Evolutionary conservation across 192 early-diverging fungal genomes (phyloP).

Genomic region (Piromyces sp.): DNA sequence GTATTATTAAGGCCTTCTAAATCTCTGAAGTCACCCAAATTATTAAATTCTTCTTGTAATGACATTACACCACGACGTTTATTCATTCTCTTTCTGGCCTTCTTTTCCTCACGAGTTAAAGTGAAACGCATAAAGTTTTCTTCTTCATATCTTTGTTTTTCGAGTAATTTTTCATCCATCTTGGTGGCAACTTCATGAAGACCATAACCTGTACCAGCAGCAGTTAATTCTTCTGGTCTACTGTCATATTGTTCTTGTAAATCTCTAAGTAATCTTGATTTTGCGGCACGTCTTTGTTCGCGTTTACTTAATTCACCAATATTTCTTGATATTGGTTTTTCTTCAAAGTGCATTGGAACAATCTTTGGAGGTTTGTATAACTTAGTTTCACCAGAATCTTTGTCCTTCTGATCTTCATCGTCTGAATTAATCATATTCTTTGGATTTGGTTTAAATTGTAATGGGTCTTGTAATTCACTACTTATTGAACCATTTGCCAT

Average conservation of each 20-base stretch:
- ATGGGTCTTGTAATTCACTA: conserved; percentile 42
- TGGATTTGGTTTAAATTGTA: conserved; percentile 83
- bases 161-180: conserved; percentile 36
- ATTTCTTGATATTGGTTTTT: conserved; percentile 47
- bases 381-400: conserved; percentile 23
- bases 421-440: conserved; percentile 21
- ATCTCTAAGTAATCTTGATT: conserved; percentile 71
- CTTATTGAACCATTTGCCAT: conserved; percentile 23
- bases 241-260: conserved; percentile 67
- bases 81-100: conserved; percentile 18
- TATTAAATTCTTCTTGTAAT: conserved; percentile 72
- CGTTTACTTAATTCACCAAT: conserved; percentile 21
- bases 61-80: conserved; percentile 30
- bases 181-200: conserved; percentile 29
- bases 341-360: conserved; percentile 71
- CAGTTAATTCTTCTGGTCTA: conserved; percentile 58
- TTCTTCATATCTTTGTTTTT: conserved; percentile 65
- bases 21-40: conserved; percentile 29
- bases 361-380: conserved; percentile 74
- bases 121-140: conserved; percentile 67
- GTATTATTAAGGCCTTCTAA: conserved; percentile 7
- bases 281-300: conserved; percentile 28
- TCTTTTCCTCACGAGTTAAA: conserved; percentile 57
- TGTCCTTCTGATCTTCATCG: conserved; percentile 17
- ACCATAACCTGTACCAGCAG: conserved; percentile 53